phyloP scores from a whole-genome alignment of 345 rosid genomes.

The Lumnitzera racemosa region DNA sequence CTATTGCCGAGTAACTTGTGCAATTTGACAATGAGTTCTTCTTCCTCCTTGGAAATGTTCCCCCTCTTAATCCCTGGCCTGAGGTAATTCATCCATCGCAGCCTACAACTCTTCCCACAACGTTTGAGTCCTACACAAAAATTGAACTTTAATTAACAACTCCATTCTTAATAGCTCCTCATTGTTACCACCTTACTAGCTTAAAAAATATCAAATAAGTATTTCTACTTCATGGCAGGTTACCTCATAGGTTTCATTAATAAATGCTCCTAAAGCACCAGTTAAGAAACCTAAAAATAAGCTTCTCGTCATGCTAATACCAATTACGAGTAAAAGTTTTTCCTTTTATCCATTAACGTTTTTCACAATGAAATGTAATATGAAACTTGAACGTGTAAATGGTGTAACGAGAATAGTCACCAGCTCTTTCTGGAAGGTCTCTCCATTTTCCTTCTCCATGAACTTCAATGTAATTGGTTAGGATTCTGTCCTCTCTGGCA shows the following conservation, averaged over 20 bases:
- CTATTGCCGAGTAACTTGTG: constrained; percentile 16
- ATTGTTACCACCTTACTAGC: no score
- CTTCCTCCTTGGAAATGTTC: constrained; percentile 13
- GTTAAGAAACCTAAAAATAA: no score
- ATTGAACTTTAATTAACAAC: no score
- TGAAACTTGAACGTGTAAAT: no score
- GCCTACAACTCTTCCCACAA: constrained; percentile 20
- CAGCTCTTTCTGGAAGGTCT: constrained; percentile 25
- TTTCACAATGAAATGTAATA: not conserved
- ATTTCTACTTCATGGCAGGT: no score
- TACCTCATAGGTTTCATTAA: no score
- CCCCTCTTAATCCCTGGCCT: constrained; percentile 18
- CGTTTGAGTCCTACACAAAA: not conserved
- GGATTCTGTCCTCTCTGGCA: constrained; percentile 19
- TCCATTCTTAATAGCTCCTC: no score
- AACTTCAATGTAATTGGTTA: constrained; percentile 19
- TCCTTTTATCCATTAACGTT: no score
- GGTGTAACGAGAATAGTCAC: constrained; percentile 2
- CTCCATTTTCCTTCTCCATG: constrained; percentile 39
- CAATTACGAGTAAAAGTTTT: no score
- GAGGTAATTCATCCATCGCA: constrained; percentile 17
- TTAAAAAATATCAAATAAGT: no score
- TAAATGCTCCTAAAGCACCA: no score
- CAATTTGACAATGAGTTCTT: constrained; percentile 15
- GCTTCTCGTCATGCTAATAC: no score